Evolutionary conservation across 495 filamentous ascomycete genomes (phyloP).

Genomic region (Xylaria bambusicola): DNA sequence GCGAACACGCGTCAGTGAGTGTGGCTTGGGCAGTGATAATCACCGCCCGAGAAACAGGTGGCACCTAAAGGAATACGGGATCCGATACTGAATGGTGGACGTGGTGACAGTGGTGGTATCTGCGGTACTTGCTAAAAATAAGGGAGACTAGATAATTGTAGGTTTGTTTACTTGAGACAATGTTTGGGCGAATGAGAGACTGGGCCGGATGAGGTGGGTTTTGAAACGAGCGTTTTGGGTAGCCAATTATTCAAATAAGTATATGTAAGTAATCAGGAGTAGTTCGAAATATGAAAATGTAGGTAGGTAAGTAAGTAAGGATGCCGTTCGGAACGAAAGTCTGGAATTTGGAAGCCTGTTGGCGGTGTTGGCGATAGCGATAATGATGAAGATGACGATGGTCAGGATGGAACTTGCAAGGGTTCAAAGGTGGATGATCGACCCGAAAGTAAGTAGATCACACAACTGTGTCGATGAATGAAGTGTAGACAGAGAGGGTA

Average conservation of each 20-base stretch:
- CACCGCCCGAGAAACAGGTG: constrained; percentile 10
- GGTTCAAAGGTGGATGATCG: no score
- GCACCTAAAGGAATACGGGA: background rate
- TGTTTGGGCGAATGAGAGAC: background rate
- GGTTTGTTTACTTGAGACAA: background rate
- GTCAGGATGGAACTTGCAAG: constrained; percentile 1
- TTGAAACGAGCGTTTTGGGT: background rate
- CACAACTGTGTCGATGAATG: background rate
- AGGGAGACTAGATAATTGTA: background rate
- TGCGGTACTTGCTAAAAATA: background rate
- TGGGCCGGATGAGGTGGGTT: background rate
- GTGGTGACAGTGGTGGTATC: no score
- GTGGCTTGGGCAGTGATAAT: constrained; percentile 27
- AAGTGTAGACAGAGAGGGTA: no score
- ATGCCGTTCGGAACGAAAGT: background rate
- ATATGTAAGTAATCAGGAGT: no score
- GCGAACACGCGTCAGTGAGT: constrained; percentile 29
- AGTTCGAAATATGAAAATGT: no score
- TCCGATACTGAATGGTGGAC: constrained; percentile 1
- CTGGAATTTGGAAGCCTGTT: background rate
- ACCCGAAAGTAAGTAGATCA: background rate
- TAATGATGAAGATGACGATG: background rate
- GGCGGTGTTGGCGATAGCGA: background rate
- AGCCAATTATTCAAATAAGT: no score
- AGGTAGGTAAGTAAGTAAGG: background rate